A percentile compares a stretch with the other conserved stretches of the same genome.
These are phyloP conservation scores for Krasilnikovozyma curviuscula DNA, from an alignment of 768 basidiomycete species.

Conservation along the genomic window DNA sequence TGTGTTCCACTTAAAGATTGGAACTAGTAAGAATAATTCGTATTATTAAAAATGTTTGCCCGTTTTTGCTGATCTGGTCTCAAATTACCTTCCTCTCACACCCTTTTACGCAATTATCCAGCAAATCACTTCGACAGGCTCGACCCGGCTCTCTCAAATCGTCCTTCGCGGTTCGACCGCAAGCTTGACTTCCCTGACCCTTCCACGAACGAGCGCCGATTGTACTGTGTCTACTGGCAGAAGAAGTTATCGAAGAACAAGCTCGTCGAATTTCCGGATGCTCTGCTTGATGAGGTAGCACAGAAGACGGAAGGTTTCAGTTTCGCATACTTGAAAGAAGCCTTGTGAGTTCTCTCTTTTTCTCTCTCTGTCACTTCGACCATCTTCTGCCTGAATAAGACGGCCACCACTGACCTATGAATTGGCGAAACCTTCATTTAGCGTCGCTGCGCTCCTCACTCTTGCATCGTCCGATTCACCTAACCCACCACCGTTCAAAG, in stretches of 20 bases:
- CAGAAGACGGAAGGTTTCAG: slow-evolving; percentile 47
- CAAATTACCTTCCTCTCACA: background rate
- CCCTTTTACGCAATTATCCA: slow-evolving; percentile 16
- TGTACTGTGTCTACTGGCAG: slow-evolving; percentile 66
- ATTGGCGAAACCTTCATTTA: too few species aligned
- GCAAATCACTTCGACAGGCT: slow-evolving; percentile 70
- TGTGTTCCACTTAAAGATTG: too few species aligned
- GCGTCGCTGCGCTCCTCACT: too few species aligned
- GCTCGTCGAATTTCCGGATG: slow-evolving; percentile 46
- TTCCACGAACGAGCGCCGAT: slow-evolving; percentile 38
- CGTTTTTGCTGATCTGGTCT: background rate
- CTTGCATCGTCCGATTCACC: too few species aligned
- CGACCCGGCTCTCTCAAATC: slow-evolving; percentile 52
- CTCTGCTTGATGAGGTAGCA: slow-evolving; percentile 42
- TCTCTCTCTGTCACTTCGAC: too few species aligned
- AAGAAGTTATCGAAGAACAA: slow-evolving; percentile 46
- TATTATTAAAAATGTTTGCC: background rate
- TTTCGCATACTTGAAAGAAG: slow-evolving; percentile 77
- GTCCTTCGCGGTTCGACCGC: slow-evolving; percentile 69
- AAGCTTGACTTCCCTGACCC: slow-evolving; percentile 69
- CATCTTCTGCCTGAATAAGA: too few species aligned
- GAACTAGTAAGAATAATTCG: background rate
- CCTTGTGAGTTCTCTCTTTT: slow-evolving; percentile 66
- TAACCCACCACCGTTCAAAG: too few species aligned
- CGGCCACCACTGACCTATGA: too few species aligned